Evolutionary conservation across 129 eudicot genomes (phyloP), one percentile per base, ranked within the genome.

Genomic region (Smallanthus sonchifolius): DNA sequence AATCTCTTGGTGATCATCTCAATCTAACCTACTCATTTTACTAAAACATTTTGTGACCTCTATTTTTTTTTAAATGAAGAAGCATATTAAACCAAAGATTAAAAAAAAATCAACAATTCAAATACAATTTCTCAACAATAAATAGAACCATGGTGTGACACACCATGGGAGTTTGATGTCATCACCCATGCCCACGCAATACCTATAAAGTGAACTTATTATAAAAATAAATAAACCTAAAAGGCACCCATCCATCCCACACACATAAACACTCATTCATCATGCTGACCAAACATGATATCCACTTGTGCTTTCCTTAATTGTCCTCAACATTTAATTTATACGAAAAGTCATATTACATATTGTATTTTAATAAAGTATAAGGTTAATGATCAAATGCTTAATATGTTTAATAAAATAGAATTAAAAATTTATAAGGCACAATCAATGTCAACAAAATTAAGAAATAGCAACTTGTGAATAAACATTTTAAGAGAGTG

Each of bases 121-220:
- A n/a, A 38, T 15, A 3, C 7, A 38, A 17, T 9, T 11, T 2
- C 11, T 38, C 2, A 16, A 64, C 30, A 64, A 8, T 64, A 64
- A n/a, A n/a, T 38, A 64, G 8, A 64, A 59, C 34, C 4, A 39
- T 57, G 43, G 69, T 30, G 59, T 28, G 57, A 30, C 30, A n/a
- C 71, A 39, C 35, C 44, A 65, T 67, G 66, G 28, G 10, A 37
- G 74, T 66, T 76, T 54, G 80, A 76, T 76, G 80, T 76, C 74
- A 76, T 67, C 8, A 67, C 80, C 80, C 74, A 76, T 67, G 80
- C 74, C 67, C 17, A 4, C 17, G 57, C 35, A 73, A 63, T 51
- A 52, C 48, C 74, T 54, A 66, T 65, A 75, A 75, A 65, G 73
- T 75, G 66, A 10, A 20, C 24, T 52, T 42, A 32, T 32, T 10